Evolutionary conservation across 2,329 filamentous ascomycete genomes (phyloP).

Genomic region (Diaporthe velutina): DNA sequence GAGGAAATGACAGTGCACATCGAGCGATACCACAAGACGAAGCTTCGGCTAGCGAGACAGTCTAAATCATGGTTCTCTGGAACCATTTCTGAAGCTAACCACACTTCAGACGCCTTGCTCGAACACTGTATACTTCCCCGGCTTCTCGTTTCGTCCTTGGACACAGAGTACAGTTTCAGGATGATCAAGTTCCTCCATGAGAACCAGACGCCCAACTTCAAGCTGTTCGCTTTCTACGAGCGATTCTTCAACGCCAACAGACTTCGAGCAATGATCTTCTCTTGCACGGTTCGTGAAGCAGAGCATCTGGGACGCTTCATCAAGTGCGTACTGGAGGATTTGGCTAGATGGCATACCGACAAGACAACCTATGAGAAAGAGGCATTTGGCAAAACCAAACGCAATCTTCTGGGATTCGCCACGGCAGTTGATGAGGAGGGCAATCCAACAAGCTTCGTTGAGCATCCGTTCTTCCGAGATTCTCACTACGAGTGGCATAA

Average conservation of each 20-base stretch:
- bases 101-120: constrained; percentile 81
- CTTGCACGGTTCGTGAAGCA: constrained; percentile 89
- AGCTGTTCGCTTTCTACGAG: constrained; percentile 85
- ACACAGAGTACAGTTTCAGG: constrained; percentile 89
- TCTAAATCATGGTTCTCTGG: constrained; percentile 83
- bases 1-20: constrained; percentile 80
- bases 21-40: constrained; percentile 75
- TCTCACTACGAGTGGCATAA: constrained; percentile 93
- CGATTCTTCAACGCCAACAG: constrained; percentile 87
- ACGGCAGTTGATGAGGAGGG: constrained; percentile 78
- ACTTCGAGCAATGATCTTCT: constrained; percentile 85
- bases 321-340: constrained; percentile 82
- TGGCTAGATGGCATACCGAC: constrained; percentile 87
- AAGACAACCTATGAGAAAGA: constrained; percentile 84
- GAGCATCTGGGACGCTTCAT: constrained; percentile 95
- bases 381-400: constrained; percentile 69
- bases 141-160: constrained; percentile 83
- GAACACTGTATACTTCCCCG: constrained; percentile 95
- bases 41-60: constrained; percentile 78
- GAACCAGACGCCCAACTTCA: constrained; percentile 86
- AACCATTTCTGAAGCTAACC: constrained; percentile 72
- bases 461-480: constrained; percentile 88
- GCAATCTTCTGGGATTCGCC: constrained; percentile 81
- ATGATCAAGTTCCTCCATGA: constrained; percentile 91
- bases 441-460: constrained; percentile 78